phyloP scores from a whole-genome alignment of 2,329 filamentous ascomycete species.

The Eurotiales sp. region DNA sequence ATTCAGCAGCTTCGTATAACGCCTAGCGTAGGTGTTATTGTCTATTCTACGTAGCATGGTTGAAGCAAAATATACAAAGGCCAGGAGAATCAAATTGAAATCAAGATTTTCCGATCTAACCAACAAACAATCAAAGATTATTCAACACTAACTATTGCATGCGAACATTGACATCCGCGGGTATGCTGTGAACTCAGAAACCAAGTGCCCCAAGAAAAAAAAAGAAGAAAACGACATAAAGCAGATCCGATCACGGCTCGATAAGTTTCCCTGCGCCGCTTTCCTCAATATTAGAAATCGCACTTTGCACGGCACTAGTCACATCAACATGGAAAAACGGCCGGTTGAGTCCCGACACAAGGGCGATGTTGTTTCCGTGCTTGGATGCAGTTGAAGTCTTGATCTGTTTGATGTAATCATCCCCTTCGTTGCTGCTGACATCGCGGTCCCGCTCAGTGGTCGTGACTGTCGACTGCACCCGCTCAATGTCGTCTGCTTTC shows the following conservation, averaged over 20 bases:
- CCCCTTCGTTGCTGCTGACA: conserved; percentile 24
- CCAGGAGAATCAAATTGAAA: no score
- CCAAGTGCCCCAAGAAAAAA: not conserved
- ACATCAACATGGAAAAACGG: conserved; percentile 94
- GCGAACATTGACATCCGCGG: conserved; percentile 11
- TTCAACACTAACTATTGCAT: no score
- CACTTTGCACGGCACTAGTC: conserved; percentile 82
- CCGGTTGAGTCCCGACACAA: conserved; percentile 80
- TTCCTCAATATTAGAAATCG: conserved; percentile 62
- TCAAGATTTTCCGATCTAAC: not conserved
- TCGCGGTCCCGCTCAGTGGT: conserved; percentile 30
- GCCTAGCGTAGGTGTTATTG: no score
- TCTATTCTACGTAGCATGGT: no score
- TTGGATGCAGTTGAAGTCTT: conserved; percentile 47
- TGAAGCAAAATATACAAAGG: no score
- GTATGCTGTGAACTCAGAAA: conserved; percentile 12
- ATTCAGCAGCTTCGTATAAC: no score
- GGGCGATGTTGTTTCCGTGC: conserved; percentile 47
- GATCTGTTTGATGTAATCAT: conserved; percentile 43
- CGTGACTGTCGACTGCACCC: conserved; percentile 29
- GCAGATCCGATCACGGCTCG: not conserved
- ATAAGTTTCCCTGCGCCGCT: not conserved
- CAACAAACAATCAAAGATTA: no score
- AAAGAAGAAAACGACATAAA: not conserved
- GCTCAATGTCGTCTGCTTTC: conserved; percentile 27